Percentiles rank a stretch among this genome's conserved stretches.
Evolutionary conservation across 1,284 basidiomycete genomes (phyloP).

Genomic region (Trichosporon inkin): DNA sequence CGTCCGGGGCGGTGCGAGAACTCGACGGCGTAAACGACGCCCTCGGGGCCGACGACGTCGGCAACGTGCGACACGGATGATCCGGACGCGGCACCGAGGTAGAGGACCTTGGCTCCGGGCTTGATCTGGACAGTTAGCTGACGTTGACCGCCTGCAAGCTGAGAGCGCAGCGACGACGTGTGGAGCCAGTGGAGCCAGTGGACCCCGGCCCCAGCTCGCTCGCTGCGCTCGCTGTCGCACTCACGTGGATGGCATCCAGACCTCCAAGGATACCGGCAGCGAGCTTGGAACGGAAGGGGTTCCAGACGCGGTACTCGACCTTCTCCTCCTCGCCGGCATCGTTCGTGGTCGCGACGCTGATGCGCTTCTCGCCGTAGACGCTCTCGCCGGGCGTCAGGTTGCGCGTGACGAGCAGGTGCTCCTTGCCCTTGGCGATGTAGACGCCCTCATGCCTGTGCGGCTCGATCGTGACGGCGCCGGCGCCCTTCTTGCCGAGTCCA

Average conservation of each 20-base stretch:
- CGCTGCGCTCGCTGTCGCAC: constrained; percentile 15
- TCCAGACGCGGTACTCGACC: constrained; percentile 98
- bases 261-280: constrained; percentile 96
- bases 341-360: constrained; percentile 68
- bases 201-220: too few species aligned
- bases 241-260: constrained; percentile 78
- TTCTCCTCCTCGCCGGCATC: constrained; percentile 68
- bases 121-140: too few species aligned
- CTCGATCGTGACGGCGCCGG: constrained; percentile 83
- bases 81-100: constrained; percentile 89
- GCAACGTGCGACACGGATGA: constrained; percentile 98
- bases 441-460: constrained; percentile 93
- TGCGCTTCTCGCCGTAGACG: constrained; percentile 97
- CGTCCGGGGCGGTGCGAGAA: constrained; percentile 95
- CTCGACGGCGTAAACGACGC: constrained; percentile 96
- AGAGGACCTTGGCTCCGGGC: constrained; percentile 94
- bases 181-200: too few species aligned
- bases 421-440: constrained; percentile 87
- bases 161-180: too few species aligned
- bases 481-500: constrained; percentile 63
- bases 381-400: constrained; percentile 96
- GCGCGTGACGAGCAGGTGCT: constrained; percentile 94
- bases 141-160: too few species aligned
- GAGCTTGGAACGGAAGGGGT: constrained; percentile 96
- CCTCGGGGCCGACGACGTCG: constrained; percentile 95